Base-by-base conservation (phyloP, 352 stramenopile species). In the Pythium aphanidermatum region DNA sequence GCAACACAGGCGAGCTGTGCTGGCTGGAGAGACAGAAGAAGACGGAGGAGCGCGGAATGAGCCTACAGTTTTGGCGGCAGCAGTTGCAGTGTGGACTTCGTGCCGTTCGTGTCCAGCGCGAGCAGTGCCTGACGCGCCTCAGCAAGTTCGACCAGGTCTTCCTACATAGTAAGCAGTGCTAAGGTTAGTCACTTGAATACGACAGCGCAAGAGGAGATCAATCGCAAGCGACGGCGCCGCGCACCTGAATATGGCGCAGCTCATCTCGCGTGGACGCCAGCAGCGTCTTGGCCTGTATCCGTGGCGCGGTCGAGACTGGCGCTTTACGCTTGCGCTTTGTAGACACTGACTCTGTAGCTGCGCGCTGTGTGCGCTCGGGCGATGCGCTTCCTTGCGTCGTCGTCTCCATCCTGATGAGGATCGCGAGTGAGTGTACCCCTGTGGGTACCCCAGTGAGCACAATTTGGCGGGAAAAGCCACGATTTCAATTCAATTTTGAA, bases 201-300 rank as follows among this genome's bases (percentile, higher is more conserved):
- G 35, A 21, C 27, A 41, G 38, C 20, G 20, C 17, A 8, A 20
- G 2, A 9, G 35, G 26, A 31, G 20, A n/a, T n/a, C n/a, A n/a
- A n/a, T n/a, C n/a, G n/a, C n/a, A n/a, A n/a, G n/a, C 17, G 14
- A 40, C 11, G 20, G 17, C 21, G 12, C 11, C 13, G 10, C 51
- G 11, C 12, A 68, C 63, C 66, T 77, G 63, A 31, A 80, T 74
- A 30, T 69, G 63, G 24, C 46, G 60, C 43, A 80, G 38, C 19
- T 80, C 69, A 33, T 77, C 63, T 20, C 63, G 65, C 35, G 69
- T 80, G 23, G 65, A 63, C 24, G 57, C 55, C 21, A 66, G 65
- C 36, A 80, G 60, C 32, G 51, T 60, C 45, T 62, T 69, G 12
- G 56, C 36, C 46, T 72, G 63, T 16, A 77, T 47, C 28, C 55